These are phyloP conservation scores for Edaphochlamys debaryana DNA, from an alignment of 139 green algal genomes.

Conservation along the genomic window DNA sequence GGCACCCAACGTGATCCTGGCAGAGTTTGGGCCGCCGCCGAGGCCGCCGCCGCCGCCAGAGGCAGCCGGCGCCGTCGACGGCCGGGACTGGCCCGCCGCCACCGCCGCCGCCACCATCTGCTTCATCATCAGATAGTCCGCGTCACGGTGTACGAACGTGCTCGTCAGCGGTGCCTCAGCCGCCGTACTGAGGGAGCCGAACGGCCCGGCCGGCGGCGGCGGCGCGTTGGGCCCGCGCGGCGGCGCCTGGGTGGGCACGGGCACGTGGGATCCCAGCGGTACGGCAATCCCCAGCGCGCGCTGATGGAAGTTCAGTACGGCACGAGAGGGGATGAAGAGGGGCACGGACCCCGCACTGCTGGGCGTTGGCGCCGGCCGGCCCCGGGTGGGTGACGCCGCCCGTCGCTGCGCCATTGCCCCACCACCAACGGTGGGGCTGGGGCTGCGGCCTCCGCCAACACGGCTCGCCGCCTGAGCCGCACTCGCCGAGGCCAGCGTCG, in stretches of 20 bases:
- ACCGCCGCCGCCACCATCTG: constrained; percentile 22
- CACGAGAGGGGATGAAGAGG: constrained; percentile 7
- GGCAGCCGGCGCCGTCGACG: background rate
- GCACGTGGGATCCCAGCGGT: background rate
- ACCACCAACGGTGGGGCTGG: background rate
- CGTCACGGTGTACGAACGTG: constrained; percentile 12
- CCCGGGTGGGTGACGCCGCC: too few relatives aligned
- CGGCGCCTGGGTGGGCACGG: background rate
- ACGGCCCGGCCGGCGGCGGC: constrained; percentile 1
- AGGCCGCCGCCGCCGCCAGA: background rate
- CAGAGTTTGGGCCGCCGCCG: too few relatives aligned
- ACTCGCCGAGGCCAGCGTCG: background rate
- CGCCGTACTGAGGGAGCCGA: background rate
- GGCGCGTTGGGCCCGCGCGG: background rate
- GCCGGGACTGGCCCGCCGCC: constrained; percentile 13
- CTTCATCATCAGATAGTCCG: constrained; percentile 29
- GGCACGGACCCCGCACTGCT: background rate
- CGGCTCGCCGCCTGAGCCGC: too few relatives aligned
- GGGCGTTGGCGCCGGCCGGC: background rate
- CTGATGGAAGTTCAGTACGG: constrained; percentile 21
- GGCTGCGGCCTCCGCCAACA: background rate
- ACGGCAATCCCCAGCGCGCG: constrained; percentile 13
- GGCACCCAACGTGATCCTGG: too few relatives aligned
- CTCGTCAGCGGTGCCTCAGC: background rate
- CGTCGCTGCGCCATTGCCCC: too few relatives aligned